Evolutionary conservation across 2,329 filamentous ascomycete genomes (phyloP).

Genomic region (Fusarium subglutinans): DNA sequence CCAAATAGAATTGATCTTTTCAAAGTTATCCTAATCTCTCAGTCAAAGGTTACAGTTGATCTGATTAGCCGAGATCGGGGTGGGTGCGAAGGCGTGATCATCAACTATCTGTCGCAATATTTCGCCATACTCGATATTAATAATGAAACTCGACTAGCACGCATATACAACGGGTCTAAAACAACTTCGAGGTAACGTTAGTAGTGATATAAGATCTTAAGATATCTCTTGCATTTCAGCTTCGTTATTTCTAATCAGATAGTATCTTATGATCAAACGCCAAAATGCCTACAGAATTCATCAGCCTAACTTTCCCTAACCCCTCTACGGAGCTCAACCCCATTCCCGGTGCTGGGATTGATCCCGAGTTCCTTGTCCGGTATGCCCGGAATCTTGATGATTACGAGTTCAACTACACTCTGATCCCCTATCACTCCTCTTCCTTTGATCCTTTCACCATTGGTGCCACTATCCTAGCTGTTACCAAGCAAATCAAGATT

Average conservation of each 20-base stretch:
- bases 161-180: background rate
- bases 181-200: background rate
- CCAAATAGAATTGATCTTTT: accelerated
- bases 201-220: background rate
- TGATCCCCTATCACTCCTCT: conserved; percentile 66
- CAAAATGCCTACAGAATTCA: conserved; percentile 61
- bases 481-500: conserved; percentile 67
- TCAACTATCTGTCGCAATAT: conserved; percentile 40
- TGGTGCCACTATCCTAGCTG: conserved; percentile 65
- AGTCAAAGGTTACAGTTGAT: background rate
- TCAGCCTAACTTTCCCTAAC: conserved; percentile 66
- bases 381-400: conserved; percentile 68
- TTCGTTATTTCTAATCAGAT: background rate
- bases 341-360: conserved; percentile 60
- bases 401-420: conserved; percentile 69
- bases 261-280: background rate
- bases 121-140: conserved; percentile 41
- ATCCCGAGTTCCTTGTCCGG: conserved; percentile 64
- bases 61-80: conserved; percentile 37
- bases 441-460: conserved; percentile 58
- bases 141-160: conserved; percentile 28
- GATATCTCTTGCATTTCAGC: background rate
- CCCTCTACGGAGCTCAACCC: conserved; percentile 64
- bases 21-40: background rate
- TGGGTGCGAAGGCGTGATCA: conserved; percentile 39